Evolutionary conservation across 805 yeast species (phyloP).

Genomic region (Scheffersomyces lignosus): DNA sequence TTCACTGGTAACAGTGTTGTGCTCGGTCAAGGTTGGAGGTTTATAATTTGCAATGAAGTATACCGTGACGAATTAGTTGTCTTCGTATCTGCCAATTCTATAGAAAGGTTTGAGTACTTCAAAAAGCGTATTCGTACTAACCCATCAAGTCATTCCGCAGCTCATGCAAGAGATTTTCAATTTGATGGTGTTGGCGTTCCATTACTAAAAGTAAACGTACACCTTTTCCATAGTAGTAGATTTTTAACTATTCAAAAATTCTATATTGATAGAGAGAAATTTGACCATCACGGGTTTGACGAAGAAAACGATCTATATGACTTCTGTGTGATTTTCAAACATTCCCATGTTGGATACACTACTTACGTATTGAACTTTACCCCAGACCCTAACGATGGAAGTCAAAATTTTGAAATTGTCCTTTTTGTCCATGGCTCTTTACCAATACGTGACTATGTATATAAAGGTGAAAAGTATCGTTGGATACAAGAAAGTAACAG

Average conservation of each 20-base stretch:
- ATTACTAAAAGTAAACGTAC: not conserved
- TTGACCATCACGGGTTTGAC: conserved; percentile 1
- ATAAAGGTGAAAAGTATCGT: conserved; percentile 5
- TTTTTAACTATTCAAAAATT: conserved; percentile 1
- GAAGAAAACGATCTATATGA: conserved; percentile 1
- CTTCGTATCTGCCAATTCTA: conserved; percentile 1
- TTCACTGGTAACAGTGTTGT: too few species aligned
- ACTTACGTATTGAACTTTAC: conserved; percentile 2
- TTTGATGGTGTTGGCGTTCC: not conserved
- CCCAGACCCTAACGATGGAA: not conserved
- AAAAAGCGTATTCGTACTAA: not conserved
- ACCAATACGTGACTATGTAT: conserved; percentile 8
- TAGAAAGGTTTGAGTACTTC: not conserved
- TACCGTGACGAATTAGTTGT: not conserved
- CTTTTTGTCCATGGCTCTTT: conserved; percentile 7
- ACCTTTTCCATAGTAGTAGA: not conserved
- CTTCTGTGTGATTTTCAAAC: conserved; percentile 3
- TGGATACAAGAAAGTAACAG: conserved; percentile 6
- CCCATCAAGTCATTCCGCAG: not conserved
- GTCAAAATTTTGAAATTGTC: not conserved
- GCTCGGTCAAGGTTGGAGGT: conserved; percentile 1
- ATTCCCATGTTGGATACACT: conserved; percentile 1
- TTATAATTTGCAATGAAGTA: conserved; percentile 1
- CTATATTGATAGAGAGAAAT: not conserved
- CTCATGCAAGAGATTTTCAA: not conserved